Conservation (phyloP, 805 yeast genomes). For the Cyberlindnera bimundalis region DNA sequence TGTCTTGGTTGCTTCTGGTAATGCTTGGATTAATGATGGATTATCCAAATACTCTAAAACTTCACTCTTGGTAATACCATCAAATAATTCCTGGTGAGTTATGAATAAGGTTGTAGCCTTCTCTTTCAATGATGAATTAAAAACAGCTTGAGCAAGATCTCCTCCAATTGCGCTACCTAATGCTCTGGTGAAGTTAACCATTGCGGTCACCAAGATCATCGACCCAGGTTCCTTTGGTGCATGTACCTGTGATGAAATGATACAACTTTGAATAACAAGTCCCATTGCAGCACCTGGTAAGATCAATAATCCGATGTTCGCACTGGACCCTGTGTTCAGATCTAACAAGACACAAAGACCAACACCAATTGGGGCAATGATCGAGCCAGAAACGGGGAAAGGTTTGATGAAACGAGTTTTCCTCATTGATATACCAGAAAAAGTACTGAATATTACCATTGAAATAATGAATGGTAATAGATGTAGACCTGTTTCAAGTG, state of each 20-base stretch:
- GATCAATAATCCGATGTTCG: constrained; percentile 44
- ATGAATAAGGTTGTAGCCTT: constrained; percentile 3
- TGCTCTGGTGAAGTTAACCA: constrained; percentile 38
- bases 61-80: not conserved
- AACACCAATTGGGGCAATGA: constrained; percentile 38
- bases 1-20: no score
- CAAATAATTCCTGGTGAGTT: no score
- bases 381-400: constrained; percentile 34
- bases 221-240: constrained; percentile 50
- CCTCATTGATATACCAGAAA: constrained; percentile 35
- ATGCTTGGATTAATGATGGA: not conserved
- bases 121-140: constrained; percentile 29
- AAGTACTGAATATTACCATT: constrained; percentile 28
- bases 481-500: constrained; percentile 44
- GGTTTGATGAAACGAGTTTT: constrained; percentile 41
- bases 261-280: constrained; percentile 41
- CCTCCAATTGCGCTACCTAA: constrained; percentile 41
- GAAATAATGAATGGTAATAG: constrained; percentile 41
- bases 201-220: constrained; percentile 42
- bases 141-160: constrained; percentile 33
- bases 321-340: constrained; percentile 33
- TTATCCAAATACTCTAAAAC: no score
- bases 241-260: constrained; percentile 42
- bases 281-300: constrained; percentile 48
- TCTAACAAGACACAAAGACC: constrained; percentile 43